Evolutionary conservation across 352 stramenopile genomes (phyloP).

Genomic region (Phytophthora pistaciae): DNA sequence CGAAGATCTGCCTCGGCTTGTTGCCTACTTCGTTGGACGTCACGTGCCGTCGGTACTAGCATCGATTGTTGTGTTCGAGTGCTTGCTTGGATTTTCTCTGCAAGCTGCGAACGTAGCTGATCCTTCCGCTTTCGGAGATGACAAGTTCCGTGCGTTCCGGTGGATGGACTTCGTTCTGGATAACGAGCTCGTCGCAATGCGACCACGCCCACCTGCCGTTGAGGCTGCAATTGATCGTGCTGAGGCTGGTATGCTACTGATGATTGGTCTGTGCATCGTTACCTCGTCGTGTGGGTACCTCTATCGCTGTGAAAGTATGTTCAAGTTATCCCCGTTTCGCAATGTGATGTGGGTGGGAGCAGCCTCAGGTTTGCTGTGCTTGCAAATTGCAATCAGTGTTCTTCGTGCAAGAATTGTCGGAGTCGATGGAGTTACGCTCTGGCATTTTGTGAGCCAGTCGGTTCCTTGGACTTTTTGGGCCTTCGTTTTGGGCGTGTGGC

Average conservation of each 20-base stretch:
- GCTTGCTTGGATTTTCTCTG: conserved; percentile 75
- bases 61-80: conserved; percentile 74
- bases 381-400: conserved; percentile 60
- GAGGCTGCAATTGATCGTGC: conserved; percentile 73
- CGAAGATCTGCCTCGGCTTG: conserved; percentile 66
- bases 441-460: conserved; percentile 51
- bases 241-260: conserved; percentile 78
- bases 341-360: conserved; percentile 75
- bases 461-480: conserved; percentile 78
- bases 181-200: conserved; percentile 51
- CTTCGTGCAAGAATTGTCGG: conserved; percentile 56
- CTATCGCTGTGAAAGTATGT: conserved; percentile 82
- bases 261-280: conserved; percentile 73
- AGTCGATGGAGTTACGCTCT: conserved; percentile 58
- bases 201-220: conserved; percentile 57
- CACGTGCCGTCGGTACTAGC: conserved; percentile 73
- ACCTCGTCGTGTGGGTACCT: conserved; percentile 79
- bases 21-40: conserved; percentile 75
- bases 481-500: conserved; percentile 59
- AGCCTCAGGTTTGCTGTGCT: conserved; percentile 44
- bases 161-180: conserved; percentile 78
- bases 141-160: conserved; percentile 41
- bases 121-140: conserved; percentile 14
- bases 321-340: conserved; percentile 68
- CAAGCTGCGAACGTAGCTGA: conserved; percentile 34